Evolutionary conservation across 2,329 filamentous ascomycete genomes (phyloP).

Genomic region (Arthrinium puccinioides): DNA sequence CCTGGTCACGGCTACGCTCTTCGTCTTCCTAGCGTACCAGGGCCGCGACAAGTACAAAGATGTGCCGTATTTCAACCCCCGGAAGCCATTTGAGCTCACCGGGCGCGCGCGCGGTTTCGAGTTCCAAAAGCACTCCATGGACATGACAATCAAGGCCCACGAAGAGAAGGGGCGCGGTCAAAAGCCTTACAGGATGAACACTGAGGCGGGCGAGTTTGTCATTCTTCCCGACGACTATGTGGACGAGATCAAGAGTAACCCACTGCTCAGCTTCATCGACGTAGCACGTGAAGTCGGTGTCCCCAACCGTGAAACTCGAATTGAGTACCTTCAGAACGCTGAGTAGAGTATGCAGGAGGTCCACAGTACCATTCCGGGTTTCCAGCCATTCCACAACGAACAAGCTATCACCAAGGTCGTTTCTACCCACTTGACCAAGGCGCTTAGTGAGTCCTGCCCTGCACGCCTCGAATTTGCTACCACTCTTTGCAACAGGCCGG

Average conservation of each 20-base stretch:
- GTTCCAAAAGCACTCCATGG: neutral
- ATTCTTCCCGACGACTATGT: neutral
- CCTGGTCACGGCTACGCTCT: neutral
- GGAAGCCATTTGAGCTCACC: neutral
- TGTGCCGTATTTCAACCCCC: neutral
- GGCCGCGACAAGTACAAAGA: neutral
- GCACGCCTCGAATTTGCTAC: too few relatives aligned
- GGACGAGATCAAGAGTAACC: neutral
- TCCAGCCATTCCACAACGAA: neutral
- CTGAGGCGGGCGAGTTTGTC: neutral
- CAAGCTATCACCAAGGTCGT: neutral
- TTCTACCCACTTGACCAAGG: neutral
- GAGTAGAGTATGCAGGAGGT: too few relatives aligned
- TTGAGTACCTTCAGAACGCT: too few relatives aligned
- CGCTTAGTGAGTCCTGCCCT: conserved; percentile 11
- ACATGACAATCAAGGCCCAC: neutral
- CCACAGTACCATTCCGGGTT: neutral
- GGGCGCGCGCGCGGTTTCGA: neutral
- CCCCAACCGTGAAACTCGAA: too few relatives aligned
- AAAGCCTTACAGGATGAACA: neutral
- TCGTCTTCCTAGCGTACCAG: neutral
- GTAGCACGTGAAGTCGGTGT: neutral
- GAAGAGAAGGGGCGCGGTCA: neutral
- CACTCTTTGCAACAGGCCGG: too few relatives aligned
- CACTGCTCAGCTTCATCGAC: neutral